Conservation (phyloP, 1,284 basidiomycete genomes). For the Erythrobasidium hasegawianum region DNA sequence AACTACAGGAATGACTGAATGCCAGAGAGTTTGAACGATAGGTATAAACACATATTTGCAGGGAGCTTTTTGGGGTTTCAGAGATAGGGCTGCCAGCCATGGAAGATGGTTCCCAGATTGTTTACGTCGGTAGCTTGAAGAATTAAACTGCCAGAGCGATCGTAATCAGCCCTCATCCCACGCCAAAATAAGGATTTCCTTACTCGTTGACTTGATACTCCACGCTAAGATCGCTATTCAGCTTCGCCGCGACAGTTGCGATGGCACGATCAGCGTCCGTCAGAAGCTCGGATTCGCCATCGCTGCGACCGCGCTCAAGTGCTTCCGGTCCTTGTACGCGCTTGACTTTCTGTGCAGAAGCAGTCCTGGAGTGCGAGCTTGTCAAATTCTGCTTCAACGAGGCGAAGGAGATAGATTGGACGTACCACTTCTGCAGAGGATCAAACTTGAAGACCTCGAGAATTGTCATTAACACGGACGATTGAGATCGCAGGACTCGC, state of each 20-base stretch:
- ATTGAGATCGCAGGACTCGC: conserved; percentile 77
- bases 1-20: neutral
- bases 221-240: conserved; percentile 78
- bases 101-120: conserved; percentile 74
- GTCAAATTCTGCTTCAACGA: too few species aligned
- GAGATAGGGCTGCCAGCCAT: conserved; percentile 40
- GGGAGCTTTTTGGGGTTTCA: neutral
- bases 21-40: neutral
- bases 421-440: conserved; percentile 84
- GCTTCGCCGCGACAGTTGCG: conserved; percentile 69
- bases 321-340: conserved; percentile 37
- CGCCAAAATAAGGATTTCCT: neutral
- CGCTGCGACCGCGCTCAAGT: conserved; percentile 19
- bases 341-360: conserved; percentile 39
- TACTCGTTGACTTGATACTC: conserved; percentile 86
- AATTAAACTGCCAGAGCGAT: conserved; percentile 58
- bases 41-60: neutral
- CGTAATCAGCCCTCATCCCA: neutral
- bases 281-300: conserved; percentile 45
- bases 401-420: too few species aligned
- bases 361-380: too few species aligned
- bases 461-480: conserved; percentile 85
- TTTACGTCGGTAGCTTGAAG: conserved; percentile 75
- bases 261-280: conserved; percentile 89
- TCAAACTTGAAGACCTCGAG: conserved; percentile 97